phyloP scores from a whole-genome alignment of 768 basidiomycete genomes.

The Leccinum truebloodii region DNA sequence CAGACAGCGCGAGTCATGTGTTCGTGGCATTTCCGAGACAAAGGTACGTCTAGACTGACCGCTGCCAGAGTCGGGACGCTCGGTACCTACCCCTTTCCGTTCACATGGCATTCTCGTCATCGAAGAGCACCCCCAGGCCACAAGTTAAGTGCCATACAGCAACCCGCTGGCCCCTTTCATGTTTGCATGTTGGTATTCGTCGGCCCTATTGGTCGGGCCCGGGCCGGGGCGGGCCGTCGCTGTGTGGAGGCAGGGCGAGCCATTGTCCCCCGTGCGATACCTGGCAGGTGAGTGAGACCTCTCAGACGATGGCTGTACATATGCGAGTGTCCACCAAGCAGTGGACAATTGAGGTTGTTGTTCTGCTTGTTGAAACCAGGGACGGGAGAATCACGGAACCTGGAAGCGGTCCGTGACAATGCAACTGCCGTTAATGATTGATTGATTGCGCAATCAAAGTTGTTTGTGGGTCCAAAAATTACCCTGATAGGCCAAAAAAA shows the following conservation, averaged over 20 bases:
- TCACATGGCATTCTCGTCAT: not conserved
- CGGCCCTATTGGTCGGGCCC: not conserved
- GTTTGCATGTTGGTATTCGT: not conserved
- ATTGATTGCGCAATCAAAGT: conserved; percentile 32
- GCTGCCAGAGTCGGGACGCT: not conserved
- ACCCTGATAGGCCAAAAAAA: conserved; percentile 20
- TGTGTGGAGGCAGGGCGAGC: not conserved
- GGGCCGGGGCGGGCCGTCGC: not conserved
- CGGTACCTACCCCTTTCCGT: not conserved
- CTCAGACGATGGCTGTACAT: not conserved
- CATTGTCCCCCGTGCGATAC: not conserved
- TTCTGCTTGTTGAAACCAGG: conserved; percentile 4
- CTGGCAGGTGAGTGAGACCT: not conserved
- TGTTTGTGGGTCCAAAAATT: conserved; percentile 34
- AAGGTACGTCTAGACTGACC: not conserved
- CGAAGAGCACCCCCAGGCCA: not conserved
- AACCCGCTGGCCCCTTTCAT: not conserved
- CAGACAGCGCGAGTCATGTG: not conserved
- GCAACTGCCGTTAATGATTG: conserved; percentile 6
- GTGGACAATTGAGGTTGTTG: conserved; percentile 10
- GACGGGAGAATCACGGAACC: not conserved
- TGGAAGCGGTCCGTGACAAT: not conserved
- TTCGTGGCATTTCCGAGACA: not conserved
- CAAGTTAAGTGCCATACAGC: not conserved
- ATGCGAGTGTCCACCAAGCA: not conserved